Conservation (phyloP, 1,139 yeast genomes). For the Kodamaea sp. region DNA sequence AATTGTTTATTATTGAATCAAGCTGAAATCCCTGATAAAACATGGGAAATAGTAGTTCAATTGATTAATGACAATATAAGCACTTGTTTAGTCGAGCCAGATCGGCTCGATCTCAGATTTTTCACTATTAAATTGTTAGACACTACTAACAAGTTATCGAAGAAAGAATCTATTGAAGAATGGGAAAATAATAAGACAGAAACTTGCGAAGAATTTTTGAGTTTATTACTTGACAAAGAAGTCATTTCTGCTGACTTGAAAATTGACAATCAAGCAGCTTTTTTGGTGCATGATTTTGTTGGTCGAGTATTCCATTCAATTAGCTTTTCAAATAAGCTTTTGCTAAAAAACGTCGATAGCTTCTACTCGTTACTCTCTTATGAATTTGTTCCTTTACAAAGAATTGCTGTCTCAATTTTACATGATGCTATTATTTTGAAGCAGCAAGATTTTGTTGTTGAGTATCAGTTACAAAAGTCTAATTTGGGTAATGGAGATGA, state of each 20-base stretch:
- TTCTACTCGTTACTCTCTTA: slow-evolving; percentile 24
- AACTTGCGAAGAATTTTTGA: slow-evolving; percentile 37
- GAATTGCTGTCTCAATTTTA: slow-evolving; percentile 37
- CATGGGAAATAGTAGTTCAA: slow-evolving; percentile 33
- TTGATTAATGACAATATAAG: slow-evolving; percentile 52
- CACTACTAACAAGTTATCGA: slow-evolving; percentile 19
- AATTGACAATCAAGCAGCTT: slow-evolving; percentile 28
- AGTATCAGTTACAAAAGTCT: slow-evolving; percentile 49
- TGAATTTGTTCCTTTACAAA: slow-evolving; percentile 27
- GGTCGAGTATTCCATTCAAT: slow-evolving; percentile 25
- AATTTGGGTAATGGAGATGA: slow-evolving; percentile 15
- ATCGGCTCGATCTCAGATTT: slow-evolving; percentile 42
- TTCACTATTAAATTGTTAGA: slow-evolving; percentile 45
- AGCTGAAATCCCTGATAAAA: slow-evolving; percentile 25
- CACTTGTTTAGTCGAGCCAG: slow-evolving; percentile 37
- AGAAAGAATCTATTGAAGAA: slow-evolving; percentile 21
- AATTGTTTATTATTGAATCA: slow-evolving; percentile 20
- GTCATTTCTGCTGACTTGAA: slow-evolving; percentile 15
- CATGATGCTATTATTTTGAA: slow-evolving; percentile 28
- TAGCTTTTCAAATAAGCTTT: slow-evolving; percentile 12
- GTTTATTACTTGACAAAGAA: slow-evolving; percentile 27
- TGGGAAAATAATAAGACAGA: slow-evolving; percentile 27
- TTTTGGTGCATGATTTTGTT: slow-evolving; percentile 32
- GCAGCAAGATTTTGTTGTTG: slow-evolving; percentile 60
- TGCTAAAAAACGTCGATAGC: slow-evolving; percentile 15